Evolutionary conservation across 305 asterid genomes (phyloP), one percentile per base, ranked within the genome.

Genomic region (Rubia occidens): DNA sequence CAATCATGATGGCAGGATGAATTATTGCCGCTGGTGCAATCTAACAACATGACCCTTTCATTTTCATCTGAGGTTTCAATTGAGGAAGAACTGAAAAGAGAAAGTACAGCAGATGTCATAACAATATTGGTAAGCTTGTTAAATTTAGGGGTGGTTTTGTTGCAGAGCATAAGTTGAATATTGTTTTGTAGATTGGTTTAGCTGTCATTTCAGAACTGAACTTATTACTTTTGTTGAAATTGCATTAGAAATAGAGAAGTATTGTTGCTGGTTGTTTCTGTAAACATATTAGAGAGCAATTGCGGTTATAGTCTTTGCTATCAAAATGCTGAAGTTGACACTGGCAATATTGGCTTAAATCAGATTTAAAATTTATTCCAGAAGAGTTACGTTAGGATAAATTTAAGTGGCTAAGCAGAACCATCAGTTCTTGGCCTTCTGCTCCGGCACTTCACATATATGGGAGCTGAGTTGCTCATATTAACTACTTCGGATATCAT

Each of bases 1-100:
- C 24, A 51, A 6, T 15, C 20, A 4, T 55, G 26, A n/a, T 8
- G 14, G 82, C 92, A 95, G 99, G 95, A 87, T 51, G 99, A 91
- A 79, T 84, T 95, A 72, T 73, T 89, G 82, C 95, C 90, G n/a
- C 71, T 95, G 92, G 96, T 88, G 75, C 85, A 70, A 72, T 84
- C 91, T n/a, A 85, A 76, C 74, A 91, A 89, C 72, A 80, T 95
- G 78, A 85, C 95, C 55, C 95, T 91, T 39, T 81, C 98, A 63
- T 91, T 86, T 80, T 95, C 99, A 61, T 83, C 99, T 39, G 99
- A 95, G 84, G 87, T 96, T 82, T 95, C 99, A 65, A 72, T 95
- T n/a, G 98, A 95, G 88, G 98, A 95, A 79, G 99, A 95, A 81
- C 75, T 95, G 68, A 95, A 91, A 85, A 85, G 99, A 82, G 99